Percentiles rank a stretch among this genome's conserved stretches.
These are phyloP conservation scores for Pseudogymnoascus destructans DNA, from an alignment of 2,329 filamentous ascomycete genomes.

Conservation along the genomic window DNA sequence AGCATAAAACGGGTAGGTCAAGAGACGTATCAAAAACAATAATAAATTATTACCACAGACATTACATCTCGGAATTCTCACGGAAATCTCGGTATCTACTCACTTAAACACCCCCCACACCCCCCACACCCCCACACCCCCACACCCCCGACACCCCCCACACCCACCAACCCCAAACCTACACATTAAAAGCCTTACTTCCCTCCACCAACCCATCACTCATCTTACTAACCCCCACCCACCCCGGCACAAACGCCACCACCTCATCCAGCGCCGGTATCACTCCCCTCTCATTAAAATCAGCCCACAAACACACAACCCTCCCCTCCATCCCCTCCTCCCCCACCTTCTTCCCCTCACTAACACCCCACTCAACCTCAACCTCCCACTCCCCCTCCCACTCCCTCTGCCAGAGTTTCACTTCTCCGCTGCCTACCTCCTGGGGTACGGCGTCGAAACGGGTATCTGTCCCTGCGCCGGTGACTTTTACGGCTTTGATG, in stretches of 20 bases:
- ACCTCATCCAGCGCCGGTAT: conserved; percentile 81
- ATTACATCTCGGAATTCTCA: not conserved
- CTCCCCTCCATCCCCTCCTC: conserved; percentile 42
- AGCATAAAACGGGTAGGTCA: not conserved
- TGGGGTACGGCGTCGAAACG: conserved; percentile 50
- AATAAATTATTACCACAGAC: not conserved
- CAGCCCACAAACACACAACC: conserved; percentile 75
- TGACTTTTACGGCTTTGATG: conserved; percentile 50
- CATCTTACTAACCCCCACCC: conserved; percentile 66
- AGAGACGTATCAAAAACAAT: not conserved
- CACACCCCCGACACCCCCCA: not conserved
- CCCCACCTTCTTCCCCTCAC: conserved; percentile 22
- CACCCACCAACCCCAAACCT: no score
- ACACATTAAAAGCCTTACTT: conserved; percentile 43
- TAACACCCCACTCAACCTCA: conserved; percentile 48
- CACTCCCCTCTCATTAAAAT: conserved; percentile 55
- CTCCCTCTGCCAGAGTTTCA: conserved; percentile 70
- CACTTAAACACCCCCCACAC: not conserved
- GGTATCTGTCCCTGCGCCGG: conserved; percentile 45
- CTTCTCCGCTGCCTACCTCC: conserved; percentile 48
- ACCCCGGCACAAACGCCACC: conserved; percentile 60
- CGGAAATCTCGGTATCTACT: not conserved
- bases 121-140: no score
- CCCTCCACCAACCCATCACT: conserved; percentile 72
- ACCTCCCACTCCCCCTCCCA: conserved; percentile 65